Conservation (phyloP, 495 filamentous ascomycete species). For the Hypoxylon fuscum region DNA sequence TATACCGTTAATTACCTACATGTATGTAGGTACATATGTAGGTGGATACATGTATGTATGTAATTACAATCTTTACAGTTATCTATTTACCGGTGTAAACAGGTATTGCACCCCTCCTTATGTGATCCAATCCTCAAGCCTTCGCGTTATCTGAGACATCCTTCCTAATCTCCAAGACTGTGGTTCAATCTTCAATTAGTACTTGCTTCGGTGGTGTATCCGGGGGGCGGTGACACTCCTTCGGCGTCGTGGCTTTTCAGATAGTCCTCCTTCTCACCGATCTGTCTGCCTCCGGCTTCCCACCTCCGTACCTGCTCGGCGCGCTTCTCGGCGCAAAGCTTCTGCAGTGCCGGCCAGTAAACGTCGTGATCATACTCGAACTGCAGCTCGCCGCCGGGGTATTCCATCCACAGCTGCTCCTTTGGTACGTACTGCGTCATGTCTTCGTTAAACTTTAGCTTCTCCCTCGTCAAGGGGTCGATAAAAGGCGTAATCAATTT, state of each 20-base stretch:
- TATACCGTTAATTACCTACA: too few relatives aligned
- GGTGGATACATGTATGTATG: too few relatives aligned
- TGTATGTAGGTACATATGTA: too few relatives aligned
- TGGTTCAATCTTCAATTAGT: neutral
- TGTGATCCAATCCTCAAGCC: neutral
- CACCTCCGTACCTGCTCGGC: slow-evolving; percentile 71
- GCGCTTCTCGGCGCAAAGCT: slow-evolving; percentile 69
- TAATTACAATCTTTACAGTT: too few relatives aligned
- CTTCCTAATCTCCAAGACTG: neutral
- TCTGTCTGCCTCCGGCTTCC: slow-evolving; percentile 76
- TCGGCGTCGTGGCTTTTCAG: slow-evolving; percentile 63
- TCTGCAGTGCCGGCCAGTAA: slow-evolving; percentile 88
- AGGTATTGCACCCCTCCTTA: neutral
- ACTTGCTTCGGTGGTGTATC: slow-evolving; percentile 15
- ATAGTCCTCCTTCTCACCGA: slow-evolving; percentile 87
- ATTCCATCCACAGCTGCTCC: slow-evolving; percentile 77
- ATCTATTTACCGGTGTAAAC: neutral
- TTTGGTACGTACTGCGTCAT: slow-evolving; percentile 78
- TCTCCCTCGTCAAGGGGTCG: slow-evolving; percentile 88
- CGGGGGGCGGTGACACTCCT: slow-evolving; percentile 26
- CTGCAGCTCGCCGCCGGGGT: slow-evolving; percentile 67
- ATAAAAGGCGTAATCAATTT: slow-evolving; percentile 96
- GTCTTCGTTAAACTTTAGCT: slow-evolving; percentile 95
- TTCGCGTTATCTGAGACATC: neutral
- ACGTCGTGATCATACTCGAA: slow-evolving; percentile 87